Conservation (phyloP, 2,329 filamentous ascomycete species). For the Colletotrichum siamense region DNA sequence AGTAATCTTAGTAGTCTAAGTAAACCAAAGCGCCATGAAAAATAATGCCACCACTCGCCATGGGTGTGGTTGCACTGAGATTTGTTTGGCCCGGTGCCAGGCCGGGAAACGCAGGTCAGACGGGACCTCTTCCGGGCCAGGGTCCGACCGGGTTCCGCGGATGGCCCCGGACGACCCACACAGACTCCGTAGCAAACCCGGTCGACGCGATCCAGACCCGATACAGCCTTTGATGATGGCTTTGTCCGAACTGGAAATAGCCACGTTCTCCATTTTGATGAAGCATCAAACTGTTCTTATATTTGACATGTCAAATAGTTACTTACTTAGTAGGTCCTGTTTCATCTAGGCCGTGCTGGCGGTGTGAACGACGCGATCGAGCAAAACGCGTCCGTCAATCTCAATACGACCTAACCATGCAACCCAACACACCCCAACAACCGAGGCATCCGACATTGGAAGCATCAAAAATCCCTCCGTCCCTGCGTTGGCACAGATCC, state of each 20-base stretch:
- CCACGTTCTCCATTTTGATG: too few relatives aligned
- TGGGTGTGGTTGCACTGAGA: background rate
- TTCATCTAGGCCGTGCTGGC: background rate
- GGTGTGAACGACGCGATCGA: background rate
- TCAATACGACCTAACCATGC: background rate
- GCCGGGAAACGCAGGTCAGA: background rate
- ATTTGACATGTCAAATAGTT: too few relatives aligned
- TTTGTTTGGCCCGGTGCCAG: background rate
- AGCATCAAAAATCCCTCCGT: background rate
- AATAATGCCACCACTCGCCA: too few relatives aligned
- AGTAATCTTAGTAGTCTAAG: too few relatives aligned
- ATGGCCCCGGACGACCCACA: background rate
- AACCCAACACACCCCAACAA: background rate
- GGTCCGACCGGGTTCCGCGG: background rate
- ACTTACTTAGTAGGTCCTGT: background rate
- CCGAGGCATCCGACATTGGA: background rate
- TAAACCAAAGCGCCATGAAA: too few relatives aligned
- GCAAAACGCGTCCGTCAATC: background rate
- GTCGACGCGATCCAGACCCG: background rate
- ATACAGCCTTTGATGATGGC: background rate
- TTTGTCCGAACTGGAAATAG: background rate
- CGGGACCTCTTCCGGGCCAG: background rate
- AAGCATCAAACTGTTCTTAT: too few relatives aligned
- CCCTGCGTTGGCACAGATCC: background rate
- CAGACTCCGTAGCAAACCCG: background rate